phyloP scores from a whole-genome alignment of 2,329 filamentous ascomycete species.

The Penicillium sp. region DNA sequence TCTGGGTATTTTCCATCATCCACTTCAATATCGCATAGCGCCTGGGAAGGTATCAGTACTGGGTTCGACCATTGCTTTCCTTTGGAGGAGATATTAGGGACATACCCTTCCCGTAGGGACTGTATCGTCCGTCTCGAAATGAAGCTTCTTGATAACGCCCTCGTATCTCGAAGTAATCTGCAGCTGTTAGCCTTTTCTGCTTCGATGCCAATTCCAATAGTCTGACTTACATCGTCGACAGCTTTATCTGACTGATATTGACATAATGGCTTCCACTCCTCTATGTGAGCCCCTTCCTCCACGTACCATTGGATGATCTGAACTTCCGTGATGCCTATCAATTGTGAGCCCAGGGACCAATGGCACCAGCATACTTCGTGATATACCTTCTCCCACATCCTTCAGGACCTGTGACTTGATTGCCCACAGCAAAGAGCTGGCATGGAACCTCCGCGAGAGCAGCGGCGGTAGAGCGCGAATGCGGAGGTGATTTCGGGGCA shows the following conservation, averaged over 20 bases:
- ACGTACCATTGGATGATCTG: slow-evolving; percentile 99
- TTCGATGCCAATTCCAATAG: slow-evolving; percentile 6
- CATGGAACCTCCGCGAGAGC: slow-evolving; percentile 39
- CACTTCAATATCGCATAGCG: slow-evolving; percentile 93
- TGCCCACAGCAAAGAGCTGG: slow-evolving; percentile 35
- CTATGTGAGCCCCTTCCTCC: slow-evolving; percentile 88
- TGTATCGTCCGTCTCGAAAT: slow-evolving; percentile 96
- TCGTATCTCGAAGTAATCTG: slow-evolving; percentile 96
- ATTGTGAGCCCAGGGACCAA: slow-evolving; percentile 19
- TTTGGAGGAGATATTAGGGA: not conserved
- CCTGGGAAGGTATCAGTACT: slow-evolving; percentile 49
- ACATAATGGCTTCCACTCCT: slow-evolving; percentile 97
- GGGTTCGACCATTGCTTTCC: too few species aligned
- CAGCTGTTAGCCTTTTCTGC: slow-evolving; percentile 38
- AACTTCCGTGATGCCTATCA: slow-evolving; percentile 90
- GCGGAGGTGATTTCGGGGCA: slow-evolving; percentile 31
- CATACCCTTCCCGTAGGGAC: slow-evolving; percentile 79
- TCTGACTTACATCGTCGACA: slow-evolving; percentile 55
- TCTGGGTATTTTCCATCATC: slow-evolving; percentile 71
- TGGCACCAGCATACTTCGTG: too few species aligned
- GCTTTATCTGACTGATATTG: slow-evolving; percentile 99
- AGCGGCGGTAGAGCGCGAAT: slow-evolving; percentile 23
- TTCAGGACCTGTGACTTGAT: slow-evolving; percentile 45
- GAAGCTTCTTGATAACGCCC: slow-evolving; percentile 91
- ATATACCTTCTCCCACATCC: slow-evolving; percentile 46